A percentile compares a stretch with the other conserved stretches of the same genome.
Conservation (phyloP, 73 alveolate genomes). For the Paramecium bursaria region DNA sequence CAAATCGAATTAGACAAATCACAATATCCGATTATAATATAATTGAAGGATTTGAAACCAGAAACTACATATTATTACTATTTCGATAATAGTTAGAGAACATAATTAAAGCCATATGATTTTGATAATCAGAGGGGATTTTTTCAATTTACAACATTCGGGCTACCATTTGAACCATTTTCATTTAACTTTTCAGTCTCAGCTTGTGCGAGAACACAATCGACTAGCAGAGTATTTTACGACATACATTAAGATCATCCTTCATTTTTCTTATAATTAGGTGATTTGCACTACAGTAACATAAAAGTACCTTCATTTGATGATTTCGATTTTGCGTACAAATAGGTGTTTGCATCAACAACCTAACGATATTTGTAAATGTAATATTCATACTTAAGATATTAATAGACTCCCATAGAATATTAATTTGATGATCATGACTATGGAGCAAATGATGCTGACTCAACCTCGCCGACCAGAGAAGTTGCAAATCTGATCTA, state of each 20-base stretch:
- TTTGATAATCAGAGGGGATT: neutral
- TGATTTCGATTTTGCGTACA: constrained; percentile 22
- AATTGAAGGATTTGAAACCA: neutral
- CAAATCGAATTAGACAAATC: neutral
- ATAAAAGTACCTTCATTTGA: neutral
- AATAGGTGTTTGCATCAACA: neutral
- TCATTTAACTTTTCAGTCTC: constrained; percentile 26
- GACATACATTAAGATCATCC: constrained; percentile 45
- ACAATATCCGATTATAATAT: constrained; percentile 1
- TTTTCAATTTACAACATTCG: constrained; percentile 3
- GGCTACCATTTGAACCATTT: neutral
- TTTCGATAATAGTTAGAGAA: constrained; percentile 33
- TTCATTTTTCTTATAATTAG: constrained; percentile 5
- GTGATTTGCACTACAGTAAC: constrained; percentile 31
- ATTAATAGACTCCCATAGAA: constrained; percentile 36
- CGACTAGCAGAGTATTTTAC: neutral
- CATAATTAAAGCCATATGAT: neutral
- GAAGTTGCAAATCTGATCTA: constrained; percentile 7
- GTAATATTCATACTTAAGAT: neutral
- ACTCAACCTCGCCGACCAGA: constrained; percentile 33
- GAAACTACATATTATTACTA: constrained; percentile 24
- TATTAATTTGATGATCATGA: constrained; percentile 58
- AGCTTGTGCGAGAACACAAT: constrained; percentile 37
- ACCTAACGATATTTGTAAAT: constrained; percentile 18
- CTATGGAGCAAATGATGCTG: constrained; percentile 46